These are phyloP conservation scores for Fraxinus paxiana DNA, from an alignment of 305 asterid species.

Conservation along the genomic window DNA sequence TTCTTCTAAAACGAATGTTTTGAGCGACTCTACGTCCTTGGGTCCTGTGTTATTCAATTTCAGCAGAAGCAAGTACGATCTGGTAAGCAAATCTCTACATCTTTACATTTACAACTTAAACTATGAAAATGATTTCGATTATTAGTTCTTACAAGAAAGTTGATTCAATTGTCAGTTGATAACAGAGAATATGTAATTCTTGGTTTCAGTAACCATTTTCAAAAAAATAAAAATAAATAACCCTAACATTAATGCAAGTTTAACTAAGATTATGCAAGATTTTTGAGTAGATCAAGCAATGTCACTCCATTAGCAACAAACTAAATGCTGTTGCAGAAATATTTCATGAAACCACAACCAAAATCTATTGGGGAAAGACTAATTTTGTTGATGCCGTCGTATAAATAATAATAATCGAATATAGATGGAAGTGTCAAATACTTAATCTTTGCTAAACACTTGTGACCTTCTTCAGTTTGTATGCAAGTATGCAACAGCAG, in stretches of 20 bases:
- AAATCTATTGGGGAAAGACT: background rate
- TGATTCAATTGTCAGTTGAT: background rate
- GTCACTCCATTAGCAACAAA: background rate
- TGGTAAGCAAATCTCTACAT: background rate
- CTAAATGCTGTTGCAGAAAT: background rate
- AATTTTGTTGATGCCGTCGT: background rate
- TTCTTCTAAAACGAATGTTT: conserved; percentile 66
- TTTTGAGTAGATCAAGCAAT: background rate
- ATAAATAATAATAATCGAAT: too few relatives aligned
- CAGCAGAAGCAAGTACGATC: conserved; percentile 1
- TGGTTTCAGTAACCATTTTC: background rate
- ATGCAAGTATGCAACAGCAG: background rate
- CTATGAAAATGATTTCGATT: background rate
- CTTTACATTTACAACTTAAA: background rate
- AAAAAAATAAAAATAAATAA: background rate
- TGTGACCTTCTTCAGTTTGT: background rate
- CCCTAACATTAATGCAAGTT: background rate
- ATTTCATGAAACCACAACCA: background rate
- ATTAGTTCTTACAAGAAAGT: background rate
- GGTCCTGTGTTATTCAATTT: conserved; percentile 40
- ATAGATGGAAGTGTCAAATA: background rate
- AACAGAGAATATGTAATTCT: background rate
- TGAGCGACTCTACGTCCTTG: conserved; percentile 63
- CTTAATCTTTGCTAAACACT: background rate
- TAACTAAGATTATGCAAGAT: background rate